Conservation (phyloP, 306 rosid genomes). For the Citrullus colocynthis region DNA sequence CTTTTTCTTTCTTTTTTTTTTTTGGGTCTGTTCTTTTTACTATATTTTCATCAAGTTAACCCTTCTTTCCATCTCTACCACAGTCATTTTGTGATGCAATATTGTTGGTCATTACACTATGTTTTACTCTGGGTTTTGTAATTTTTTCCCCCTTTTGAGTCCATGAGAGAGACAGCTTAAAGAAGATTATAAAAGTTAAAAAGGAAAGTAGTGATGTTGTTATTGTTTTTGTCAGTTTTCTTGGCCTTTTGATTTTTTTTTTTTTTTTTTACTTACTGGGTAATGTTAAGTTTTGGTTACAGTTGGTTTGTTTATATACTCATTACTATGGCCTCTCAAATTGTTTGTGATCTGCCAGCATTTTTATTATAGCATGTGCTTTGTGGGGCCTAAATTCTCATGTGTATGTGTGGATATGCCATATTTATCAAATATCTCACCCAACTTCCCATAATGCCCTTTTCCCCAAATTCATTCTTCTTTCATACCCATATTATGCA, state of each 20-base stretch:
- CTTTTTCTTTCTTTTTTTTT: neutral
- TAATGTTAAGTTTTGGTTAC: neutral
- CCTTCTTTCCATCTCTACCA: neutral
- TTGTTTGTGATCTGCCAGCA: conserved; percentile 11
- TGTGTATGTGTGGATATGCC: neutral
- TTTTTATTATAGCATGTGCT: conserved; percentile 2
- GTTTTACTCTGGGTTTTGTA: neutral
- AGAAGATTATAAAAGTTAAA: neutral
- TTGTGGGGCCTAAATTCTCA: neutral
- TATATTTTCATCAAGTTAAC: neutral
- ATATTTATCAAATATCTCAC: neutral
- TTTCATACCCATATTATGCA: neutral
- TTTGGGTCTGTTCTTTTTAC: neutral
- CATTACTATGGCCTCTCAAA: neutral
- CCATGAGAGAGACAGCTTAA: conserved; percentile 3
- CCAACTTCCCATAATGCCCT: neutral
- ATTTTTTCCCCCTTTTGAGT: neutral
- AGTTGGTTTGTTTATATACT: neutral
- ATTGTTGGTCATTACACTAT: conserved; percentile 2
- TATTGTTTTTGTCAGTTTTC: neutral
- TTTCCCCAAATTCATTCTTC: neutral
- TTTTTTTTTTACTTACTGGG: neutral
- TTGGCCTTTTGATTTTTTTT: neutral
- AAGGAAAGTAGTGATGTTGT: conserved; percentile 43
- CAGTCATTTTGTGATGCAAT: neutral